These are phyloP conservation scores for Diaporthe citri DNA, from an alignment of 2,329 filamentous ascomycete species.

Conservation along the genomic window DNA sequence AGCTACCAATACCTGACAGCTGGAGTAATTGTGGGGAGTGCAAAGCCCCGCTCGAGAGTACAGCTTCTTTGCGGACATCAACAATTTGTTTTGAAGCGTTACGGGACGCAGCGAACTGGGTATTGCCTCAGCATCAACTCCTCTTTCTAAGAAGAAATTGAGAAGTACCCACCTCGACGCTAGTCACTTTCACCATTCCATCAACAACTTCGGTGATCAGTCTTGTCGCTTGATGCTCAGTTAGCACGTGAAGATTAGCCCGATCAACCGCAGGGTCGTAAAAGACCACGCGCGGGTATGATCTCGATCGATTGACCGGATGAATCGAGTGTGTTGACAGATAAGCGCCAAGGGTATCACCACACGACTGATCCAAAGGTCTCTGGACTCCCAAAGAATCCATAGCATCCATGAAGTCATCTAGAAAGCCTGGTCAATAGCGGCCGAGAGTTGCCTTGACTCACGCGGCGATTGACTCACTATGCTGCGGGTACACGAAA, in stretches of 20 bases:
- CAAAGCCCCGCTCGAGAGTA: neutral
- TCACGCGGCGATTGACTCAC: neutral
- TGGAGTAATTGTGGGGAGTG: conserved; percentile 10
- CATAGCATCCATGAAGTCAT: conserved; percentile 12
- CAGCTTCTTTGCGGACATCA: neutral
- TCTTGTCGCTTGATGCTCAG: neutral
- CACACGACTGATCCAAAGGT: conserved; percentile 10
- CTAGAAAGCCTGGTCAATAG: neutral
- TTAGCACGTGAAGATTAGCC: neutral
- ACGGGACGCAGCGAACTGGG: conserved; percentile 9
- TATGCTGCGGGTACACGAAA: neutral
- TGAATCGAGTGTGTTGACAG: conserved; percentile 6
- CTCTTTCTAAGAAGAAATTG: too few species aligned
- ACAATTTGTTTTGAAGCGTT: neutral
- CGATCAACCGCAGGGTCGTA: conserved; percentile 2
- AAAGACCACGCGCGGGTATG: neutral
- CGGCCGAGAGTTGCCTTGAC: neutral
- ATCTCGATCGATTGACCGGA: conserved; percentile 6
- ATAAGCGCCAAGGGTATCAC: neutral
- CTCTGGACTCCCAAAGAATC: neutral
- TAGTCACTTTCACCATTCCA: neutral
- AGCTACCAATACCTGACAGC: neutral
- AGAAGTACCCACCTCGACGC: neutral
- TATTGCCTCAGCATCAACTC: neutral
- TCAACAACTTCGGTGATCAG: neutral